phyloP scores from a whole-genome alignment of 371 early-diverging fungal genomes.

The Conidiobolus incongruus region DNA sequence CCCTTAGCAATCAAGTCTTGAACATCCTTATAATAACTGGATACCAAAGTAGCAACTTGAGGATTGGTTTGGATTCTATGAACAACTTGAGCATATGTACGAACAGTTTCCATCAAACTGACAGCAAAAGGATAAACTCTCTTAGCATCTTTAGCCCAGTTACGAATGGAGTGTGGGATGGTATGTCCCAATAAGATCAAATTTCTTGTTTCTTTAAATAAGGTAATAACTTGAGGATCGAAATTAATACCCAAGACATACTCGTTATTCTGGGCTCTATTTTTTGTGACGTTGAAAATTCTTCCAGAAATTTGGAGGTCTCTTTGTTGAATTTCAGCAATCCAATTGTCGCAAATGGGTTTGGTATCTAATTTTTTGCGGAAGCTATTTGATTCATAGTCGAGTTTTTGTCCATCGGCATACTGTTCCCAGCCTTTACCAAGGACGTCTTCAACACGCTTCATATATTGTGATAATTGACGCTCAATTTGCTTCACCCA shows the following conservation, averaged over 20 bases:
- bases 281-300: conserved; percentile 73
- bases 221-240: conserved; percentile 76
- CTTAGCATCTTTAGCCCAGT: conserved; percentile 87
- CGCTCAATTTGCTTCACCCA: conserved; percentile 98
- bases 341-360: conserved; percentile 80
- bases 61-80: conserved; percentile 53
- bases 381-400: conserved; percentile 77
- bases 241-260: conserved; percentile 82
- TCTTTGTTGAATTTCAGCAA: conserved; percentile 60
- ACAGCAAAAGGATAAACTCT: conserved; percentile 96
- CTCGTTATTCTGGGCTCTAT: conserved; percentile 49
- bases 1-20: conserved; percentile 78
- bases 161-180: conserved; percentile 81
- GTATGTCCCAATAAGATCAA: conserved; percentile 78
- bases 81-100: conserved; percentile 78
- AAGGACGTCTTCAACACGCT: conserved; percentile 89
- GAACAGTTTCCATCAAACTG: conserved; percentile 78
- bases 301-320: conserved; percentile 75
- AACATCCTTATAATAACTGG: conserved; percentile 76
- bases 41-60: conserved; percentile 56
- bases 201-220: conserved; percentile 95
- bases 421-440: conserved; percentile 95
- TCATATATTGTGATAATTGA: conserved; percentile 87
- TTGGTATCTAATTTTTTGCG: conserved; percentile 78
- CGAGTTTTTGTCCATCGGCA: conserved; percentile 86